Conservation (phyloP, 2,329 filamentous ascomycete species). For the Cylindrodendrum hubeiense region DNA sequence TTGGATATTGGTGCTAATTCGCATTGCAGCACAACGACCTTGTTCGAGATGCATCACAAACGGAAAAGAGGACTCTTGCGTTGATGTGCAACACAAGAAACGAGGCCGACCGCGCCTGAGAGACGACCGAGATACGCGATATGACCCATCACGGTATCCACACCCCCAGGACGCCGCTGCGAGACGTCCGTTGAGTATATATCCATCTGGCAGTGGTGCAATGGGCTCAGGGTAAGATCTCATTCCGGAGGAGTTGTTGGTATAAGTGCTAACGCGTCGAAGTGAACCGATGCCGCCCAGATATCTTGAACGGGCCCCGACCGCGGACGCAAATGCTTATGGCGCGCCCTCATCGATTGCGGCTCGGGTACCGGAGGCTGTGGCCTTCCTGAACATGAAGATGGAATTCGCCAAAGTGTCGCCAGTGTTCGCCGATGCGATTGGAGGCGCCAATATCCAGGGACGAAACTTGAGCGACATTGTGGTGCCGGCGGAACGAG, state of each 20-base stretch:
- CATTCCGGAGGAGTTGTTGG: conserved; percentile 61
- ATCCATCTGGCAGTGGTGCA: conserved; percentile 59
- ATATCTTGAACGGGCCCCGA: conserved; percentile 64
- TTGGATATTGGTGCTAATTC: conserved; percentile 46
- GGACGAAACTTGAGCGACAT: conserved; percentile 67
- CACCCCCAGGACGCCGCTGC: conserved; percentile 59
- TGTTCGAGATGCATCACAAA: conserved; percentile 83
- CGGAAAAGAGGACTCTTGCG: conserved; percentile 83
- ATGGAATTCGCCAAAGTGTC: conserved; percentile 71
- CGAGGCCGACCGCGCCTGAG: conserved; percentile 81
- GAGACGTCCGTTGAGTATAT: conserved; percentile 65
- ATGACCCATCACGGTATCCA: conserved; percentile 63
- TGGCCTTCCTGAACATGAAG: conserved; percentile 70
- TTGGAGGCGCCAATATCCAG: conserved; percentile 61
- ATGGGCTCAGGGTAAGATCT: conserved; percentile 60
- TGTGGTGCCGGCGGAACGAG: conserved; percentile 63
- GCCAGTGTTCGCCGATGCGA: conserved; percentile 65
- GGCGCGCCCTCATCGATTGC: conserved; percentile 57
- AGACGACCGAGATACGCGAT: conserved; percentile 75
- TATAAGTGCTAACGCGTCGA: conserved; percentile 64
- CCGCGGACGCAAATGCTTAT: conserved; percentile 63
- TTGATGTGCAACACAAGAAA: conserved; percentile 90
- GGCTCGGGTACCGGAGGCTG: conserved; percentile 60
- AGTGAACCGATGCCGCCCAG: conserved; percentile 61
- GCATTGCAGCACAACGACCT: conserved; percentile 74